A percentile compares a stretch with the other conserved stretches of the same genome.
These are phyloP conservation scores for Triglochin maritima DNA, from an alignment of 106 monocot genomes.

Conservation along the genomic window DNA sequence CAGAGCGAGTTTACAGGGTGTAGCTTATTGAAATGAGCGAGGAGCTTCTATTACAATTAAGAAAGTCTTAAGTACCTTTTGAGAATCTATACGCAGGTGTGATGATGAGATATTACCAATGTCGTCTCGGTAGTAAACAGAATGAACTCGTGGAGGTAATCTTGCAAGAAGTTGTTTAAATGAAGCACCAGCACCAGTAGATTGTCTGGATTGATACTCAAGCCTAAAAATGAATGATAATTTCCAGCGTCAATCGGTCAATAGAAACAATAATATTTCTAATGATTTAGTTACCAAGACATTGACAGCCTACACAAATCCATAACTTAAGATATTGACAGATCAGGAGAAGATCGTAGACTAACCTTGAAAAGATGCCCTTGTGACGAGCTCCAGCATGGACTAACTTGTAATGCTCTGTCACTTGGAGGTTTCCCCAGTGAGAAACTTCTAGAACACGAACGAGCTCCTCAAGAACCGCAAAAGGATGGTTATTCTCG, in stretches of 20 bases:
- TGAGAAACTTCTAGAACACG: slow-evolving; percentile 74
- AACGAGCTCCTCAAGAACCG: slow-evolving; percentile 79
- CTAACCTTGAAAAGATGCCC: slow-evolving; percentile 81
- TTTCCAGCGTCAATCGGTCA: not conserved
- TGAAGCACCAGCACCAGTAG: slow-evolving; percentile 46
- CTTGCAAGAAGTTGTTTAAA: slow-evolving; percentile 67
- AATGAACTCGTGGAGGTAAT: slow-evolving; percentile 69
- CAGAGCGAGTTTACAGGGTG: too few relatives aligned
- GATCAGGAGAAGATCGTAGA: not conserved
- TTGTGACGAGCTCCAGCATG: slow-evolving; percentile 81
- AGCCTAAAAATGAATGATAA: slow-evolving; percentile 24
- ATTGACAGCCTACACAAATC: not conserved
- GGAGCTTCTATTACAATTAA: not conserved
- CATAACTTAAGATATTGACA: not conserved
- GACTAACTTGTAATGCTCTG: slow-evolving; percentile 54
- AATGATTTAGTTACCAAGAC: not conserved
- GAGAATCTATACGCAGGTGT: slow-evolving; percentile 44
- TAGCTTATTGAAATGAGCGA: too few relatives aligned
- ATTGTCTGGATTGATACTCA: slow-evolving; percentile 74
- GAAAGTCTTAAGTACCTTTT: slow-evolving; percentile 37
- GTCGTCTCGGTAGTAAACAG: slow-evolving; percentile 75
- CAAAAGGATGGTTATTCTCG: slow-evolving; percentile 82
- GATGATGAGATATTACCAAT: slow-evolving; percentile 86
- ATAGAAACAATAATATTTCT: not conserved
- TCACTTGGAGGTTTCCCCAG: slow-evolving; percentile 75